Percentiles rank a stretch among this genome's conserved stretches.
Evolutionary conservation across 2,329 filamentous ascomycete genomes (phyloP).

Genomic region (Penicillium rolfsii): DNA sequence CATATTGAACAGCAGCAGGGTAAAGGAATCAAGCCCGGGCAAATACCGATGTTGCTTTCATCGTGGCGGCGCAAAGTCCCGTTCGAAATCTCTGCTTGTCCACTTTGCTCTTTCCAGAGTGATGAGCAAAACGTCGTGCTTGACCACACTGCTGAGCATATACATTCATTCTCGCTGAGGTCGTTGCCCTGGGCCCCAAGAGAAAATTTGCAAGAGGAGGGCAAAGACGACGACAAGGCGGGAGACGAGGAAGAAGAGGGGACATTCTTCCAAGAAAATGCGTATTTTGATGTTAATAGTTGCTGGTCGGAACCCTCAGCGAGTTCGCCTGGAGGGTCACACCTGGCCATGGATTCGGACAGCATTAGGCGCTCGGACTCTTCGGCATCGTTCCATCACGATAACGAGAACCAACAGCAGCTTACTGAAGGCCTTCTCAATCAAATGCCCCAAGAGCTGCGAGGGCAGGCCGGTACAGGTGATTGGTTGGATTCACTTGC

Average conservation of each 20-base stretch:
- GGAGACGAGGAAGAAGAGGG: background rate
- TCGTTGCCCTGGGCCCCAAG: background rate
- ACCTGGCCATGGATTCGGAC: background rate
- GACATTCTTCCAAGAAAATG: background rate
- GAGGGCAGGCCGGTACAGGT: background rate
- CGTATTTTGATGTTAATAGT: background rate
- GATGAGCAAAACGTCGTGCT: background rate
- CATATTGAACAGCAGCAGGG: background rate
- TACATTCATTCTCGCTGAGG: background rate
- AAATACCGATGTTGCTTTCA: background rate
- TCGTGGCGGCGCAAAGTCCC: background rate
- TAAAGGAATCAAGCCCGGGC: background rate
- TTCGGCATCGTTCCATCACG: background rate
- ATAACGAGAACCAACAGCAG: background rate
- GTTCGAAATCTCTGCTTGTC: background rate
- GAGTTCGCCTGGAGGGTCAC: background rate
- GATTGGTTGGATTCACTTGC: background rate
- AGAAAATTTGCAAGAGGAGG: background rate
- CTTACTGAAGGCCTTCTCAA: background rate
- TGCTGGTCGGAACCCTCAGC: background rate
- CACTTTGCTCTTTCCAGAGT: background rate
- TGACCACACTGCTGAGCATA: conserved; percentile 2
- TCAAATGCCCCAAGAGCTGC: background rate
- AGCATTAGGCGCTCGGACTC: background rate
- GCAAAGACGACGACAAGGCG: background rate